A percentile compares a stretch with the other conserved stretches of the same genome.
Conservation (phyloP, 1,284 basidiomycete species). For the Tremellales sp. region DNA sequence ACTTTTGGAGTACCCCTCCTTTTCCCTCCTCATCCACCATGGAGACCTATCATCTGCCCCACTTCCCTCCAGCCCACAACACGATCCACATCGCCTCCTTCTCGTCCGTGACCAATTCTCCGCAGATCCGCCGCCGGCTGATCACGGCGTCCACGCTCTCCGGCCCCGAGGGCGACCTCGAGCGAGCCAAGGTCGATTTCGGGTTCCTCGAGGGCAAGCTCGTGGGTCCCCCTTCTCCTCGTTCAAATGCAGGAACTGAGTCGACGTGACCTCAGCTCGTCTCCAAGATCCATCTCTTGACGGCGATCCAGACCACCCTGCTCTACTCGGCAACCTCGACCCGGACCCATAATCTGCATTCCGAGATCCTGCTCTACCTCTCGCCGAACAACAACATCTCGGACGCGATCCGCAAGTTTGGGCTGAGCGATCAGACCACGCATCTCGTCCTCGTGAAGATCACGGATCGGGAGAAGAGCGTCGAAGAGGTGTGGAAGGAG, state of each 20-base stretch:
- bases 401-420: constrained; percentile 78
- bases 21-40: constrained; percentile 24
- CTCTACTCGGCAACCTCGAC: constrained; percentile 13
- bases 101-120: constrained; percentile 61
- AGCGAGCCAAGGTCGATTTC: constrained; percentile 73
- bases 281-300: constrained; percentile 61
- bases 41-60: constrained; percentile 48
- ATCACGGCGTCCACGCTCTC: constrained; percentile 61
- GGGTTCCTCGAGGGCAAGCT: constrained; percentile 75
- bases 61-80: constrained; percentile 35
- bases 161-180: constrained; percentile 61
- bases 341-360: constrained; percentile 54
- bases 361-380: constrained; percentile 76
- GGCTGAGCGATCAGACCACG: constrained; percentile 64
- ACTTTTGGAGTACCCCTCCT: no score
- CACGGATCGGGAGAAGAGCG: constrained; percentile 27
- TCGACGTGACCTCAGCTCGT: constrained; percentile 28
- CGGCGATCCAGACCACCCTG: constrained; percentile 63
- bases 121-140: constrained; percentile 61
- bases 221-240: constrained; percentile 45
- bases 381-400: constrained; percentile 85
- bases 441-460: constrained; percentile 72
- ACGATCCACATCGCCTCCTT: constrained; percentile 65
- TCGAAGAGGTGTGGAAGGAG: constrained; percentile 48
- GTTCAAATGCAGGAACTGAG: background rate